Base-by-base conservation (phyloP, 2,329 filamentous ascomycete genomes). In the Chaetomium sp. region DNA sequence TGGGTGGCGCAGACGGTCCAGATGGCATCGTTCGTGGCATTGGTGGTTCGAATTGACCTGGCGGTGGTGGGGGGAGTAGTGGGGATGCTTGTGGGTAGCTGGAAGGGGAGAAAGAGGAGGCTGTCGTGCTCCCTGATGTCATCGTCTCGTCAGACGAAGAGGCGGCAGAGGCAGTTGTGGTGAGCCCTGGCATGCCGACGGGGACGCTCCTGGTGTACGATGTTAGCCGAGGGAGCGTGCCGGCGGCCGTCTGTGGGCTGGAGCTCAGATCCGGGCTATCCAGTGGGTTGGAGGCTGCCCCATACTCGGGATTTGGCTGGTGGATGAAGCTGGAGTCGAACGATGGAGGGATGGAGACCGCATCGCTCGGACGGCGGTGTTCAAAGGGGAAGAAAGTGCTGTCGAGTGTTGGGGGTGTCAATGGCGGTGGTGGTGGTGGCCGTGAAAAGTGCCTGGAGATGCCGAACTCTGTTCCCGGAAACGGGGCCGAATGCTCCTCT, bases 31-130 rank as follows among this genome's bases (percentile, higher is more conserved):
- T 27, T 27, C 19, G 19, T 27, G 19, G 19, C 19, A 27, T 49
- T 27, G 54, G 42, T 4, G 32, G 27, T 2, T 42, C 66, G 33
- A 69, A 64, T 36, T 66, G 44, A 33, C 62, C 62, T 12, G 73
- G 71, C 44, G 77, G 77, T 48, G 77, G 74, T 6, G 77, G 74
- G 10, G 78, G 77, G 46, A 79, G 69, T 46, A 74, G 68, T 9
- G 74, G 75, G 37, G 72, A 76, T 3, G 73, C 72, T 1, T 78
- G 73, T 19, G 78, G 77, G 59, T 76, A 80, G 43, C 79, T 80
- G 48, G 73, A 76, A 8, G 77, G 73, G 10, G 72, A 72, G 59
- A 76, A 75, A 14, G 68, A 59, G 27, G 66, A 62, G 1, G 40
- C 19, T 27, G 19, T 8, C 1, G 36, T 42, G 14, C 14, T 49